Evolutionary conservation across 2,329 filamentous ascomycete species (phyloP).

Genomic region (Botrytis fabae): DNA sequence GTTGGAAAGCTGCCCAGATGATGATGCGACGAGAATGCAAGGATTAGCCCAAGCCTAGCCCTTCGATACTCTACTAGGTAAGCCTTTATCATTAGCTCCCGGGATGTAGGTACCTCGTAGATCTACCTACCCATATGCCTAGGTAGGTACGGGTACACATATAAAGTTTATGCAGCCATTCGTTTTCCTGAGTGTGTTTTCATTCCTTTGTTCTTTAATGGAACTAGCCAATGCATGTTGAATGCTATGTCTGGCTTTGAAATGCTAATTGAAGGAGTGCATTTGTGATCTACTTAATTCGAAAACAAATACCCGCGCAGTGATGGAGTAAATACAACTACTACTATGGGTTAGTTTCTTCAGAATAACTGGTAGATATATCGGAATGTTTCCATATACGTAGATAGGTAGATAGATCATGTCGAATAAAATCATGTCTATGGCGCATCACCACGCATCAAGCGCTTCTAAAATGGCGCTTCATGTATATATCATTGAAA

Average conservation of each 20-base stretch:
- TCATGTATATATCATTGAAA: background rate
- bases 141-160: background rate
- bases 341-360: background rate
- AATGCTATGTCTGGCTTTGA: too few relatives aligned
- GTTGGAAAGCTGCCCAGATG: conserved; percentile 14
- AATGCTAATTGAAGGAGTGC: background rate
- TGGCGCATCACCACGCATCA: background rate
- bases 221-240: background rate
- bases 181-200: background rate
- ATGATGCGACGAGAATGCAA: conserved; percentile 21
- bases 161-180: background rate
- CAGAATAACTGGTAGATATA: background rate
- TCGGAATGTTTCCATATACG: background rate
- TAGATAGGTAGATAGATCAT: background rate
- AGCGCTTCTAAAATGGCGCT: background rate
- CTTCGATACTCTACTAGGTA: background rate
- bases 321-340: background rate
- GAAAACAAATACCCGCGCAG: background rate
- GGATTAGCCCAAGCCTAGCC: conserved; percentile 17
- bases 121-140: background rate
- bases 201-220: background rate
- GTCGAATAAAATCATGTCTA: background rate
- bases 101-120: conserved; percentile 14
- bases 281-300: background rate
- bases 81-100: conserved; percentile 21